Evolutionary conservation across 2,329 filamentous ascomycete species (phyloP).

Genomic region (Elsinoe necatrix): DNA sequence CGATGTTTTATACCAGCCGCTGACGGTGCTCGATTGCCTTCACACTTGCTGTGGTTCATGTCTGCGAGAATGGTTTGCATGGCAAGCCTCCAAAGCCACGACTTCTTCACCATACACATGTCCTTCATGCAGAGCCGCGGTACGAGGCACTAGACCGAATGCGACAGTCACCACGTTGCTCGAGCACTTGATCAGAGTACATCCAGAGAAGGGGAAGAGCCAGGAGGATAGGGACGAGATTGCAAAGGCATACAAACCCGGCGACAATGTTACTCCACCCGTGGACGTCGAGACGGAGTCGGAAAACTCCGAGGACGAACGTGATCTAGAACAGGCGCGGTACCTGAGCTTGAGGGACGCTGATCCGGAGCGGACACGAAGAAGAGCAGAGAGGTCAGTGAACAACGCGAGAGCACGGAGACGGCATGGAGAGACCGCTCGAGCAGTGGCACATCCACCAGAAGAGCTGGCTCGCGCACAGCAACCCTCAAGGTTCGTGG

Average conservation of each 20-base stretch:
- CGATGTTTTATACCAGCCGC: slow-evolving; percentile 48
- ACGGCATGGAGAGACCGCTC: neutral
- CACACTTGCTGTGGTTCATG: slow-evolving; percentile 88
- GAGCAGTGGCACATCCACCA: slow-evolving; percentile 20
- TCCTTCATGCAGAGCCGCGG: slow-evolving; percentile 79
- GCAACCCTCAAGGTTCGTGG: neutral
- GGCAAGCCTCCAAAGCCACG: slow-evolving; percentile 57
- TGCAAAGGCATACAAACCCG: slow-evolving; percentile 65
- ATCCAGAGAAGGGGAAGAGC: slow-evolving; percentile 65
- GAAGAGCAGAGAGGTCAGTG: slow-evolving; percentile 21
- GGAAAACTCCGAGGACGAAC: slow-evolving; percentile 45
- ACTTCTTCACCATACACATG: slow-evolving; percentile 65
- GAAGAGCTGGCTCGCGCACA: slow-evolving; percentile 27
- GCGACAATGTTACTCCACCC: slow-evolving; percentile 69
- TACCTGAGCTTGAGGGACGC: slow-evolving; percentile 64
- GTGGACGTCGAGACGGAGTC: slow-evolving; percentile 46
- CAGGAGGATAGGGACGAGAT: slow-evolving; percentile 69
- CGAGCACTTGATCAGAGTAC: slow-evolving; percentile 75
- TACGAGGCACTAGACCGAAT: slow-evolving; percentile 83
- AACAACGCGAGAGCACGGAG: slow-evolving; percentile 1
- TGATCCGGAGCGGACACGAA: slow-evolving; percentile 28
- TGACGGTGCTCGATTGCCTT: slow-evolving; percentile 34
- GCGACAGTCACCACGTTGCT: slow-evolving; percentile 81
- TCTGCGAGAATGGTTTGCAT: slow-evolving; percentile 90
- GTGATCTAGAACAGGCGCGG: slow-evolving; percentile 62